Conservation (phyloP, 441 rosid species). For the Gossypium davidsonii region DNA sequence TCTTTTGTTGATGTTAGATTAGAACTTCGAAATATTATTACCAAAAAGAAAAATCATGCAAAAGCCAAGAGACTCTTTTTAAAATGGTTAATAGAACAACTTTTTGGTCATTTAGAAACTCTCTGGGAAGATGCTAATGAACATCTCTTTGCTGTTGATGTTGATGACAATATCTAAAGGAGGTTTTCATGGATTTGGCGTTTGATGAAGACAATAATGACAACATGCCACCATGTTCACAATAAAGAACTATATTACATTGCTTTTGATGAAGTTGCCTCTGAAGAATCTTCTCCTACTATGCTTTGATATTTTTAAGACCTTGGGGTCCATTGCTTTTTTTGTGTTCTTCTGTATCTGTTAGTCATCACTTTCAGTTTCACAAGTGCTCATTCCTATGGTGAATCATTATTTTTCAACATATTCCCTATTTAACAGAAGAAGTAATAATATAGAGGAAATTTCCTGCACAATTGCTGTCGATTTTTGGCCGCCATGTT, state of each 20-base stretch:
- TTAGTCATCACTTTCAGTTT: constrained; percentile 2
- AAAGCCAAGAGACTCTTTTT: background rate
- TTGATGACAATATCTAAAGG: constrained; percentile 57
- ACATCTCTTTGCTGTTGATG: constrained; percentile 7
- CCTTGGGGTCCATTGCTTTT: constrained; percentile 15
- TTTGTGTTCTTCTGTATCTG: background rate
- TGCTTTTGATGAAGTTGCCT: constrained; percentile 60
- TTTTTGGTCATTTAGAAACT: background rate
- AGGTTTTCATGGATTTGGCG: constrained; percentile 84
- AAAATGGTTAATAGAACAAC: background rate
- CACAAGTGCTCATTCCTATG: background rate
- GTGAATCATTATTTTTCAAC: constrained; percentile 2
- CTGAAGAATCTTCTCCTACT: constrained; percentile 45
- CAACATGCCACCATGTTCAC: constrained; percentile 58
- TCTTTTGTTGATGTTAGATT: background rate
- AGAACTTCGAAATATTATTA: background rate
- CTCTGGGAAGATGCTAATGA: background rate
- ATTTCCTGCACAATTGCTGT: background rate
- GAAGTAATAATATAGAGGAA: background rate
- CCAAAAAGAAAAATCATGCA: background rate
- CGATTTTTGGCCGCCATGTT: background rate
- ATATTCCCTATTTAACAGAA: background rate
- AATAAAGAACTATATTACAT: constrained; percentile 54
- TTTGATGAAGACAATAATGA: constrained; percentile 78
- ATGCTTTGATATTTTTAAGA: constrained; percentile 33